These are phyloP conservation scores for Pseudogymnoascus sp. DNA, from an alignment of 2,329 filamentous ascomycete species.

Conservation along the genomic window DNA sequence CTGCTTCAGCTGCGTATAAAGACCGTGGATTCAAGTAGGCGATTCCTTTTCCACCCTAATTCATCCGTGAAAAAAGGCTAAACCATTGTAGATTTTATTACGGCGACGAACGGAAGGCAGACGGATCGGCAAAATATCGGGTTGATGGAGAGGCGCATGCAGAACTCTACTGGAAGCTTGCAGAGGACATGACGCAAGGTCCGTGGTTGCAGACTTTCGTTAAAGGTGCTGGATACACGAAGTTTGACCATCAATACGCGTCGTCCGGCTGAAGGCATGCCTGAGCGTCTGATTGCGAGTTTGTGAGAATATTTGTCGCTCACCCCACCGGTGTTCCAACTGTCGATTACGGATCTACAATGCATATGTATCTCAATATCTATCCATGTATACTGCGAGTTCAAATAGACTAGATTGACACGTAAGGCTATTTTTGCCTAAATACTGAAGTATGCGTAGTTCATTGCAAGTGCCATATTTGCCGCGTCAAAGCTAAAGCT, in stretches of 20 bases:
- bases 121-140: slow-evolving; percentile 28
- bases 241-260: slow-evolving; percentile 12
- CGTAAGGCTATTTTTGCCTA: not conserved
- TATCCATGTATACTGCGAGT: too few species aligned
- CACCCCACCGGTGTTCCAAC: too few species aligned
- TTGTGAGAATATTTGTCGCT: too few species aligned
- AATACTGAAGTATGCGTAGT: not conserved
- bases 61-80: not conserved
- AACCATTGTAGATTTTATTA: slow-evolving; percentile 38
- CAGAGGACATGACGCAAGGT: slow-evolving; percentile 31
- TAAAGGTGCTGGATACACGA: slow-evolving; percentile 25
- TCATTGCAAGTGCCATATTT: not conserved
- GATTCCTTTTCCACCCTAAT: not conserved
- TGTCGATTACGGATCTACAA: too few species aligned
- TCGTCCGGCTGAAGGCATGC: not conserved
- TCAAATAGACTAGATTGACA: too few species aligned
- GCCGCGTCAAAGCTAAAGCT: too few species aligned
- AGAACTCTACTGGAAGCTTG: slow-evolving; percentile 33
- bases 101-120: slow-evolving; percentile 37
- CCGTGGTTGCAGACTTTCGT: slow-evolving; percentile 40
- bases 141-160: slow-evolving; percentile 36
- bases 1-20: slow-evolving; percentile 29
- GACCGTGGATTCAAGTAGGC: slow-evolving; percentile 29
- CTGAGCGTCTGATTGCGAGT: too few species aligned
- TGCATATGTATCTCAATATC: too few species aligned